Evolutionary conservation across 164 flowering plant species (phyloP), one percentile per base, ranked within the genome.

Genomic region (Akebia trifoliata): DNA sequence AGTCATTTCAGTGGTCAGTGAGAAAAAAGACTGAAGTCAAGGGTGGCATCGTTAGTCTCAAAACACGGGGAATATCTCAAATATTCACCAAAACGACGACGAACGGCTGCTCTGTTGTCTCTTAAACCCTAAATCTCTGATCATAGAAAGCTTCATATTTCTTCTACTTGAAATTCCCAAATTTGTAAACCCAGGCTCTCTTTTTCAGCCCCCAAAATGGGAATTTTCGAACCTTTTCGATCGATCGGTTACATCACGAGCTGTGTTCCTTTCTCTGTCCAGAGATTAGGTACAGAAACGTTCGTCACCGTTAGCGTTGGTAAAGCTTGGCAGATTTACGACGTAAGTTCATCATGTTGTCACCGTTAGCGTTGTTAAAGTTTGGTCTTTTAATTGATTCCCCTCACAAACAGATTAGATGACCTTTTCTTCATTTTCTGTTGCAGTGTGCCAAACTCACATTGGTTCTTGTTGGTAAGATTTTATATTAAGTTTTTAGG

Each of bases 301-400:
- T 90, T 94, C 61, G 93, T 87, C 67, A 86, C 97, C 10, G 99
- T 94, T 57, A 83, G 91, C 54, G 85, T 94, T 24, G 99, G 99
- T 29, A 94, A 90, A 72, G 84, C 99, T 36, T 94, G 89, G 71
- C 99, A 90, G 57, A 57, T 90, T 63, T 90, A 87, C 77, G 75
- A 86, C 42, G 95, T 89, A 74, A 59, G 25, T 50, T 50, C 7
- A 7, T 57, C 39, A 1, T n/a, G 51, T 29, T 30, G 29, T 30
- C 14, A 50, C 14, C 31, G 18, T 38, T 0, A 14, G 4, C 8
- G 42, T 38, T 38, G 42, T 15, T 14, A n/a, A 38, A 0, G n/a
- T 18, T 14, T 38, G 42, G 17, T 14, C 4, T 38, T 38, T 4
- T 38, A 14, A 4, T 6, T 14, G n/a, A 38, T 38, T 14, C n/a